Conservation (phyloP, 257 asterid species). For the Catharanthus roseus region DNA sequence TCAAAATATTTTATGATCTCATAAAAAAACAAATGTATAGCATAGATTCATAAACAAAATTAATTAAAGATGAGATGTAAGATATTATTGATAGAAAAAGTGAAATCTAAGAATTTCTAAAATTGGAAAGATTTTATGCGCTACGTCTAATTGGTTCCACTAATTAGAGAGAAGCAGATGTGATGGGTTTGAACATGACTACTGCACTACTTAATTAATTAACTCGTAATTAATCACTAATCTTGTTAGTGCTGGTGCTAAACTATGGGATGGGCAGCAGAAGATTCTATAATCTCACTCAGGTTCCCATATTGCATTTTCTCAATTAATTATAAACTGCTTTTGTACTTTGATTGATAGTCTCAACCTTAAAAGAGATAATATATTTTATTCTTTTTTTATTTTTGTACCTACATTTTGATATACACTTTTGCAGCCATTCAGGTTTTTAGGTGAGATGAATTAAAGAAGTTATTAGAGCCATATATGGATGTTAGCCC, state of each 20-base stretch:
- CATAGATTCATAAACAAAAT: neutral
- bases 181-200: neutral
- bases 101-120: no score
- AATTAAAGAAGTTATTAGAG: neutral
- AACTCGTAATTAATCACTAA: neutral
- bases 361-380: neutral
- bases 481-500: neutral
- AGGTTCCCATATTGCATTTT: neutral
- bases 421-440: neutral
- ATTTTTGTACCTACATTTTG: neutral
- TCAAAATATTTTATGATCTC: no score
- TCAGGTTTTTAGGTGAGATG: no score
- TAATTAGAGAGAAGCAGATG: neutral
- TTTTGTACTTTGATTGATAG: neutral
- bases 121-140: neutral
- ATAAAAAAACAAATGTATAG: neutral
- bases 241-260: neutral
- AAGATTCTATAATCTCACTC: neutral
- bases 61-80: neutral
- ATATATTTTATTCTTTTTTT: constrained; percentile 3
- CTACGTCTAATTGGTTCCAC: neutral
- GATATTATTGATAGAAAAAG: no score
- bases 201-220: neutral
- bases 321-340: neutral
- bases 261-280: neutral